Conservation (phyloP, 2,329 filamentous ascomycete genomes). For the Colletotrichum euphorbiae region DNA sequence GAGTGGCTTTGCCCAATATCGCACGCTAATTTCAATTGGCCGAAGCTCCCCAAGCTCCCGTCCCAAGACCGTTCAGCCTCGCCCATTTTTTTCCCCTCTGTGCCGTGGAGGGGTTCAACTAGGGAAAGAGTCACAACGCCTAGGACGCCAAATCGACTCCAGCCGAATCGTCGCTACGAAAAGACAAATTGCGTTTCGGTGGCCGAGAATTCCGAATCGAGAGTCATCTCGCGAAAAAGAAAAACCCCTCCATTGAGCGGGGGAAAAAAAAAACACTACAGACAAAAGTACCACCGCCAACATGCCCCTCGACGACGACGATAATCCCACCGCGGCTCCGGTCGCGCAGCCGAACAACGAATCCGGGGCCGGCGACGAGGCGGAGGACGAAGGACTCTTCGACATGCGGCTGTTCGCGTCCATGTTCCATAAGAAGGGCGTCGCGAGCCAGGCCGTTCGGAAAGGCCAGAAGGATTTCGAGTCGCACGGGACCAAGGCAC, state of each 20-base stretch:
- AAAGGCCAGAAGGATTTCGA: constrained; percentile 98
- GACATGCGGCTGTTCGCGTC: constrained; percentile 82
- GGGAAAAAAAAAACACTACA: not conserved
- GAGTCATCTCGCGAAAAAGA: too few relatives aligned
- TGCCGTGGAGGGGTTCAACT: constrained; percentile 5
- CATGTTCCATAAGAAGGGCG: constrained; percentile 62
- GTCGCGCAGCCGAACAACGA: constrained; percentile 43
- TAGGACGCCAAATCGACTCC: not conserved
- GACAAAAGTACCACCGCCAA: not conserved
- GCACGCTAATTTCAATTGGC: constrained; percentile 4
- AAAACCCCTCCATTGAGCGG: too few relatives aligned
- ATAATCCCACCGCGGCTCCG: constrained; percentile 47
- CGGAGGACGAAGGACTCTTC: constrained; percentile 82
- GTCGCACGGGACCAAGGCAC: constrained; percentile 85
- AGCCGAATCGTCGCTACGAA: not conserved
- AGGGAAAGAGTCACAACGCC: constrained; percentile 2
- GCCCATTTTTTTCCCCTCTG: constrained; percentile 13
- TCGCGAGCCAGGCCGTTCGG: constrained; percentile 76
- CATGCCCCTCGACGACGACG: constrained; percentile 59
- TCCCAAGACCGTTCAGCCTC: not conserved
- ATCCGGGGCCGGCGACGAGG: constrained; percentile 60
- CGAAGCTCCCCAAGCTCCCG: constrained; percentile 15
- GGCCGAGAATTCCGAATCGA: too few relatives aligned
- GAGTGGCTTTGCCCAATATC: not conserved
- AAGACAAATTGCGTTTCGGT: too few relatives aligned